phyloP scores from a whole-genome alignment of 768 basidiomycete genomes.

The Pisolithus tinctorius region DNA sequence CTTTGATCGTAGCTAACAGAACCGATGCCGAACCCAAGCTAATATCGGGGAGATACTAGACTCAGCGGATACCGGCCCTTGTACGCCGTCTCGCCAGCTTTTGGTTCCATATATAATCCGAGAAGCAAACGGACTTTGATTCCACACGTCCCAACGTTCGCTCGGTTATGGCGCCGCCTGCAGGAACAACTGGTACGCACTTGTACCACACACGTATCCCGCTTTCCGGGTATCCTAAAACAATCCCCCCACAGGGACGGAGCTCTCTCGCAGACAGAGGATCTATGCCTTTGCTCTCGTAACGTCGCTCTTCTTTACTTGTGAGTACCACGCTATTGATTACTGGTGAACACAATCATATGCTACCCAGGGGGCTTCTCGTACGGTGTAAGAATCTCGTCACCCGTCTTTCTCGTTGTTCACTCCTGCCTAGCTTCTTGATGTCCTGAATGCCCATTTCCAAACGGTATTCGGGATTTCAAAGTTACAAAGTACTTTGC shows the following conservation, averaged over 20 bases:
- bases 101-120: slow-evolving; percentile 2
- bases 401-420: slow-evolving; percentile 3
- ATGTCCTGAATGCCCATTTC: slow-evolving; percentile 68
- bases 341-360: not conserved
- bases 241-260: slow-evolving; percentile 20
- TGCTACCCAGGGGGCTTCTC: slow-evolving; percentile 53
- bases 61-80: too few relatives aligned
- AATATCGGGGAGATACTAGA: too few relatives aligned
- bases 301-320: slow-evolving; percentile 72
- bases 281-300: slow-evolving; percentile 59
- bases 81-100: not conserved
- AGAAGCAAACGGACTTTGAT: not conserved
- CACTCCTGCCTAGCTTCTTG: slow-evolving; percentile 41
- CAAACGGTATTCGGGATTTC: slow-evolving; percentile 60
- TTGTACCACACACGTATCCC: not conserved
- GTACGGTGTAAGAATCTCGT: slow-evolving; percentile 43
- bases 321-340: slow-evolving; percentile 27
- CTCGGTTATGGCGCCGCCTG: slow-evolving; percentile 29
- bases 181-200: slow-evolving; percentile 37
- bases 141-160: not conserved
- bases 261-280: slow-evolving; percentile 42
- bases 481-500: slow-evolving; percentile 65
- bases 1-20: too few relatives aligned
- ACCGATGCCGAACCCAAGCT: too few relatives aligned
- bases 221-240: not conserved